These are phyloP conservation scores for Neospora caninum DNA, from an alignment of 169 alveolate genomes.

Conservation along the genomic window DNA sequence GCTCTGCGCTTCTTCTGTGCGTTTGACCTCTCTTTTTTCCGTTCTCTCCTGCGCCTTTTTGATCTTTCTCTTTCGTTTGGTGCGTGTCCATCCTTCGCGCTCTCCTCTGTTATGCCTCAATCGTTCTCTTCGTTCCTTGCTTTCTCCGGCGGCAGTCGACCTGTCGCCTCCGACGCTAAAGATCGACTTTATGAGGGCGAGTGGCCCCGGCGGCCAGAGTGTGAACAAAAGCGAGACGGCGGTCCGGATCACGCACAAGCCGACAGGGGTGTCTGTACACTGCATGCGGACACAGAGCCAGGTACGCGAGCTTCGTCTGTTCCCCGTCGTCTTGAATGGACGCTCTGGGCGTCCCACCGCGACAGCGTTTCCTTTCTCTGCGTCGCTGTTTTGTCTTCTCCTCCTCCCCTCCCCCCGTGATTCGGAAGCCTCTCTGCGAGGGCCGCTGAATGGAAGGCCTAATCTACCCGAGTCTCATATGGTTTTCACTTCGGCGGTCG, in stretches of 20 bases:
- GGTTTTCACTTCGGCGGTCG: too few relatives aligned
- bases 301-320: slow-evolving; percentile 23
- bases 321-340: not conserved
- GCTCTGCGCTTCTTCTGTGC: too few relatives aligned
- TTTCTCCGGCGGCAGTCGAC: slow-evolving; percentile 40
- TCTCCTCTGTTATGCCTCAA: not conserved
- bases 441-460: too few relatives aligned
- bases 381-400: too few relatives aligned
- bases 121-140: not conserved
- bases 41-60: too few relatives aligned
- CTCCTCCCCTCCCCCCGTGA: too few relatives aligned
- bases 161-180: slow-evolving; percentile 76
- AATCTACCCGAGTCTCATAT: too few relatives aligned
- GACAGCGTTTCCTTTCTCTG: too few relatives aligned
- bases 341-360: not conserved
- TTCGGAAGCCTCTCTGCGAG: too few relatives aligned
- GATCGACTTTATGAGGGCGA: slow-evolving; percentile 90
- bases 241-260: slow-evolving; percentile 91
- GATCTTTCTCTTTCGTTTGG: not conserved
- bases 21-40: too few relatives aligned
- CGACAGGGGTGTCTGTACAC: slow-evolving; percentile 89
- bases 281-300: slow-evolving; percentile 66
- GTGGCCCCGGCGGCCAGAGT: slow-evolving; percentile 96
- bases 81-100: not conserved
- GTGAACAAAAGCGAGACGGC: slow-evolving; percentile 95